Evolutionary conservation across 805 yeast species (phyloP).

Genomic region (Hanseniaspora vineae): DNA sequence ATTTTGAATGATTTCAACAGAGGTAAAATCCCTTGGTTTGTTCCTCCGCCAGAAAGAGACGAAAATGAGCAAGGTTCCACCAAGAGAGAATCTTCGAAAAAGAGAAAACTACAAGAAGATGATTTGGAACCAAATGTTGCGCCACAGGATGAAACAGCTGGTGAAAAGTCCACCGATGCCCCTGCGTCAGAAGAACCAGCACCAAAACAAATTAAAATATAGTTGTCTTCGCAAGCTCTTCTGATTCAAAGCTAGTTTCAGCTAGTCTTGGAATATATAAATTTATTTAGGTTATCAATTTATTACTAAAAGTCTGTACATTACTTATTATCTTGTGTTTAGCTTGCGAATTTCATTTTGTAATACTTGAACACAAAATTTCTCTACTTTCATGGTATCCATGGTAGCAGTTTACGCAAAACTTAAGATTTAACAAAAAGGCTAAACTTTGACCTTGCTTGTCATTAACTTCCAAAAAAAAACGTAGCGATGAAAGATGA

Average conservation of each 20-base stretch:
- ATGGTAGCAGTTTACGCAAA: too few species aligned
- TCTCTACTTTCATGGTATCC: too few species aligned
- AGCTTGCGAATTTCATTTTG: too few species aligned
- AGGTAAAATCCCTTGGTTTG: conserved; percentile 97
- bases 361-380: too few species aligned
- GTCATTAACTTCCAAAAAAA: too few species aligned
- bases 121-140: not conserved
- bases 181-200: not conserved
- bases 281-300: not conserved
- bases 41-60: conserved; percentile 74
- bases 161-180: not conserved
- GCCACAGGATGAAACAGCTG: not conserved
- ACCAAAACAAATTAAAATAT: not conserved
- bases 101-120: conserved; percentile 16
- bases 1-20: conserved; percentile 90
- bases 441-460: too few species aligned
- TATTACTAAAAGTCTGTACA: not conserved
- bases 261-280: not conserved
- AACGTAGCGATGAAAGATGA: too few species aligned
- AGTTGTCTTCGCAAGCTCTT: not conserved
- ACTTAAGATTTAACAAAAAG: too few species aligned
- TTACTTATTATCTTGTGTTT: not conserved
- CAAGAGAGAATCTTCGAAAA: conserved; percentile 16
- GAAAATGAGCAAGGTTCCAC: conserved; percentile 37
- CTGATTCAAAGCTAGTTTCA: not conserved